Percentiles rank a stretch among this genome's conserved stretches.
Conservation (phyloP, 179 eudicot genomes). For the Heliamphora pulchella region DNA sequence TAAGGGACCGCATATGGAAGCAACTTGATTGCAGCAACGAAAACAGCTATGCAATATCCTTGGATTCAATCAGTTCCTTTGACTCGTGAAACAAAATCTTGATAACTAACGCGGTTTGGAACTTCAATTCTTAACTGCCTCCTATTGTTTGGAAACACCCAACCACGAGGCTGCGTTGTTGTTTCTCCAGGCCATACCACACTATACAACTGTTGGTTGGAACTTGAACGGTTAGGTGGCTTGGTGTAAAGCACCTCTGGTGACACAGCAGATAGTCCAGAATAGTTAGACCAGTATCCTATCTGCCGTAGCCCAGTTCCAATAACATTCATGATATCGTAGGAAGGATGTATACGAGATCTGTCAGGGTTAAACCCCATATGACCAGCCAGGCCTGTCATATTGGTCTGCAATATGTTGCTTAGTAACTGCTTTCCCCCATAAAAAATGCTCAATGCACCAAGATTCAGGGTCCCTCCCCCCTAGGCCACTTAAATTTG, state of each 20-base stretch:
- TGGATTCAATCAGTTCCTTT: constrained; percentile 35
- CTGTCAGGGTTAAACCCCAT: constrained; percentile 37
- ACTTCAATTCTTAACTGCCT: constrained; percentile 56
- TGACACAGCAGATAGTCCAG: constrained; percentile 49
- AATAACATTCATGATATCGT: constrained; percentile 59
- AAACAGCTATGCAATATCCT: constrained; percentile 76
- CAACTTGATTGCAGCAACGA: constrained; percentile 53
- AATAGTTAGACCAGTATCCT: constrained; percentile 72
- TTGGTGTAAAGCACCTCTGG: constrained; percentile 38
- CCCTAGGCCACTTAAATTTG: constrained; percentile 19
- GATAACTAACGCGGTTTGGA: constrained; percentile 53
- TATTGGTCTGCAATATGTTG: constrained; percentile 34
- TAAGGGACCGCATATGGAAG: constrained; percentile 69
- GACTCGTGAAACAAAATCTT: constrained; percentile 42
- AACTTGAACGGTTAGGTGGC: constrained; percentile 32
- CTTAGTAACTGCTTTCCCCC: constrained; percentile 52
- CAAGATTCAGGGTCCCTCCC: constrained; percentile 36
- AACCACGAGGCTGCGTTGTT: constrained; percentile 59
- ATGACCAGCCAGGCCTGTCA: constrained; percentile 60
- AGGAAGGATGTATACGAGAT: constrained; percentile 45
- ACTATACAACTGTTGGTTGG: constrained; percentile 27
- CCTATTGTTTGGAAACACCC: constrained; percentile 70
- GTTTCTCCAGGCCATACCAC: constrained; percentile 77
- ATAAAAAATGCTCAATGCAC: constrained; percentile 48
- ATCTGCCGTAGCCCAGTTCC: constrained; percentile 52